Base-by-base conservation (phyloP, 1,139 yeast genomes). In the Taphrina flavorubra region DNA sequence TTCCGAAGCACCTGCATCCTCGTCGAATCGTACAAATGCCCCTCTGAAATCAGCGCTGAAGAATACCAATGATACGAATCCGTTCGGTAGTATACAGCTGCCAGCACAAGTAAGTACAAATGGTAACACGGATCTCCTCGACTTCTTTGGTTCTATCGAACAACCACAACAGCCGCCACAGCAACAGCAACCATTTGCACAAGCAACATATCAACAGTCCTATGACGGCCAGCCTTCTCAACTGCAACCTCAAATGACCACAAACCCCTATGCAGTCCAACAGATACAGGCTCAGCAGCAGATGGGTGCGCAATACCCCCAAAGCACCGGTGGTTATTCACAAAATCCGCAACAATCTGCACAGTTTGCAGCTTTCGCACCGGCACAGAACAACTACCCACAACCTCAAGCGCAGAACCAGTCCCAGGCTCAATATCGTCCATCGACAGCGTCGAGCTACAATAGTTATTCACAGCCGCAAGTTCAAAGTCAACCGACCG, bases 381-480 rank as follows among this genome's bases (percentile, higher is more conserved):
- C 65, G 51, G 60, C 60, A 44, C 72, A 64, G 18, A 67, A 53
- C 10, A 64, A 25, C 20, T 65, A 58, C 63, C 70, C 40, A 39
- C 70, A 59, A 62, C 13, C 53, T 1, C 72, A 68, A 51, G 39
- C 60, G 16, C 72, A 69, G 47, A 70, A 69, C 14, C 70, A 64
- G 65, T 73, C 68, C 59, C 58, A 53, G 16, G 18, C 58, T 34
- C 58, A 53, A 16, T 53, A 53, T 53, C 40, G 44, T 53, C 58
- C 58, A 5, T n/a, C 58, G 7, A n/a, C 40, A 13, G 25, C 8
- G 18, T 53, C 58, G 2, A 36, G 42, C 42, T 80, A 78, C 72
- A 85, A 89, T 16, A 88, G 88, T 11, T 80, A 80, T 6, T 77
- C 73, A 11, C 76, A 70, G 51, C 79, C 44, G 57, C 74, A 25